Percentiles rank a stretch among this genome's conserved stretches.
phyloP scores from a whole-genome alignment of 352 stramenopile species.

The Globisporangium rhizosaccharum region DNA sequence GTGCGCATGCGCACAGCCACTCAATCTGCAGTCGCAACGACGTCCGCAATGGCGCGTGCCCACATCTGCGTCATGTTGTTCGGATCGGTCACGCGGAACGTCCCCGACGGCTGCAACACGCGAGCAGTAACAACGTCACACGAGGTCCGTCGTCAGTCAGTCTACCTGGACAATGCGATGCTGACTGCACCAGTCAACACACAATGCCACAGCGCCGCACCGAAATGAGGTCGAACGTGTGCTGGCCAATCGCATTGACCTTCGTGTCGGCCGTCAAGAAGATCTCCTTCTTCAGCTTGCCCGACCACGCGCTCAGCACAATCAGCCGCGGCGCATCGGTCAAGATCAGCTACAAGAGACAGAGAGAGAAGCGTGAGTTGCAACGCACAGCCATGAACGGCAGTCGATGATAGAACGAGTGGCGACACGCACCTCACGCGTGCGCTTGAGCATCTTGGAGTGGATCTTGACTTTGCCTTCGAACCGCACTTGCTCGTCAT shows the following conservation, averaged over 20 bases:
- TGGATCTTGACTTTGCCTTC: constrained; percentile 75
- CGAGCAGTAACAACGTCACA: not conserved
- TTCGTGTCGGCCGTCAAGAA: constrained; percentile 55
- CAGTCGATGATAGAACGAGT: not conserved
- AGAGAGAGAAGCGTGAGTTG: not conserved
- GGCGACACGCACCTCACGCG: constrained; percentile 38
- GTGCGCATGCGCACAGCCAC: not conserved
- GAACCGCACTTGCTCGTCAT: constrained; percentile 64
- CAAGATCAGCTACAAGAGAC: constrained; percentile 40
- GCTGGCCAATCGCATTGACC: constrained; percentile 58
- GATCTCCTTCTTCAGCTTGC: constrained; percentile 71
- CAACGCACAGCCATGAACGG: not conserved
- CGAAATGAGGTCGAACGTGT: constrained; percentile 76
- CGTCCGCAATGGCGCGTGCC: constrained; percentile 19
- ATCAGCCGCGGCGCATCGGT: constrained; percentile 68
- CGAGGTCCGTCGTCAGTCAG: not conserved
- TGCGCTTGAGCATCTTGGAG: constrained; percentile 75
- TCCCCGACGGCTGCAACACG: constrained; percentile 17
- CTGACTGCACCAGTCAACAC: not conserved
- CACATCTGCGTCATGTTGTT: constrained; percentile 21
- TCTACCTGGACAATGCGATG: not conserved
- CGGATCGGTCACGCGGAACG: constrained; percentile 28
- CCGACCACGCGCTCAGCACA: constrained; percentile 60
- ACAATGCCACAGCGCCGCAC: constrained; percentile 22
- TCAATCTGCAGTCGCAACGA: not conserved